phyloP scores from a whole-genome alignment of 345 rosid genomes.

The Camelina sativa region DNA sequence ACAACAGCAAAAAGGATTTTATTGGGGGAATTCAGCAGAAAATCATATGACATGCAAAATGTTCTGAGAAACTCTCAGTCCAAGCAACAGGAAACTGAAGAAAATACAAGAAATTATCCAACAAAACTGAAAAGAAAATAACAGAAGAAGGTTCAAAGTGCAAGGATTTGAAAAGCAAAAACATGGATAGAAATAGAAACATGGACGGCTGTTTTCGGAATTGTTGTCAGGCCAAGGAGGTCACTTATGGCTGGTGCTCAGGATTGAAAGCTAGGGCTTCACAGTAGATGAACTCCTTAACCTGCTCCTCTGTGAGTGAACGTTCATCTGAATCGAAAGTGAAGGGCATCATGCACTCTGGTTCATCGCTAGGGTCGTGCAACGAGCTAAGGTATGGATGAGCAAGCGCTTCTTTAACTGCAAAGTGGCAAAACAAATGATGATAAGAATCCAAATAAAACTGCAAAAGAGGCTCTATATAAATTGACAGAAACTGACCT shows the following conservation, averaged over 20 bases:
- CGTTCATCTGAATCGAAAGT: constrained; percentile 75
- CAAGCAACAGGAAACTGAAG: background rate
- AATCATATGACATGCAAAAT: background rate
- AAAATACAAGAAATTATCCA: background rate
- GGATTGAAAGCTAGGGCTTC: constrained; percentile 91
- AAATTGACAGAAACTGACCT: constrained; percentile 52
- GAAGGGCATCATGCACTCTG: constrained; percentile 73
- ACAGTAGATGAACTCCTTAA: constrained; percentile 79
- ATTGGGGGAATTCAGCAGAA: constrained; percentile 9
- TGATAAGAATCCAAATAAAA: background rate
- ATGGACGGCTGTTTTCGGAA: background rate
- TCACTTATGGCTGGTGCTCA: constrained; percentile 47
- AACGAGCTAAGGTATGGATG: constrained; percentile 74
- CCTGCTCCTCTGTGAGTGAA: constrained; percentile 69
- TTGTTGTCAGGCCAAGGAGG: constrained; percentile 9
- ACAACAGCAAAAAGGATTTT: constrained; percentile 2
- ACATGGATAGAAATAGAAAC: background rate
- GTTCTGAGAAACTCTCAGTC: constrained; percentile 12
- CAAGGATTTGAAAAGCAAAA: background rate
- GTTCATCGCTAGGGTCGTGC: constrained; percentile 76
- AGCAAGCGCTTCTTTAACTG: constrained; percentile 86
- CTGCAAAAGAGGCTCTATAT: background rate
- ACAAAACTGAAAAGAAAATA: background rate
- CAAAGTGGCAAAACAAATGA: background rate
- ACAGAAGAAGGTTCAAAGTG: background rate